Percentiles rank a stretch among this genome's conserved stretches.
phyloP scores from a whole-genome alignment of 768 basidiomycete species.

The Suillus plorans region DNA sequence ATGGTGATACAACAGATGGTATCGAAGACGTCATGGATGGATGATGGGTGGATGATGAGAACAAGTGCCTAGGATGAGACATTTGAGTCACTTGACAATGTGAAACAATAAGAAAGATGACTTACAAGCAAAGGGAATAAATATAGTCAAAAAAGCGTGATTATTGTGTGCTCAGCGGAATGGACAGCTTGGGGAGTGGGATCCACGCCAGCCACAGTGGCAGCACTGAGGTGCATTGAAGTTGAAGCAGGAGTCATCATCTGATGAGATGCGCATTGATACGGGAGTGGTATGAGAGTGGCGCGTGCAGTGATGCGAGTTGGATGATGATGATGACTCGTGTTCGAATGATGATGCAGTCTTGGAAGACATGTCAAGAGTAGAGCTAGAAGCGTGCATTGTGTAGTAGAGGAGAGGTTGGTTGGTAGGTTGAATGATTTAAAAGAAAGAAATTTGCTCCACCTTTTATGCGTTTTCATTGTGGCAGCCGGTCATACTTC shows the following conservation, averaged over 20 bases:
- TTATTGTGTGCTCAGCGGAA: conserved; percentile 47
- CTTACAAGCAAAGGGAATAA: conserved; percentile 27
- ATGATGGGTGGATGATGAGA: conserved; percentile 15
- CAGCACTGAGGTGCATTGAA: conserved; percentile 74
- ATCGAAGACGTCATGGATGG: conserved; percentile 33
- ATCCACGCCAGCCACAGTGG: conserved; percentile 72
- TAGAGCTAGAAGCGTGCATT: conserved; percentile 20
- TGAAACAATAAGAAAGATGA: conserved; percentile 14
- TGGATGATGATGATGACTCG: conserved; percentile 3
- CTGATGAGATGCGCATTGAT: conserved; percentile 20
- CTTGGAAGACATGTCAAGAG: conserved; percentile 11
- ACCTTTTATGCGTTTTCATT: conserved; percentile 29
- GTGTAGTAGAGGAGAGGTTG: neutral
- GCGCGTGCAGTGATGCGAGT: conserved; percentile 9
- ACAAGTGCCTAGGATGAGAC: conserved; percentile 17
- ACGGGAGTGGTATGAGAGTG: conserved; percentile 22
- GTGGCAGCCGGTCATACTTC: conserved; percentile 31
- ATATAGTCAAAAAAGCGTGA: conserved; percentile 20
- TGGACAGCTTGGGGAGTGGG: conserved; percentile 59
- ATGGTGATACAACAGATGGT: conserved; percentile 36
- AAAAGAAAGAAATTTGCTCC: neutral
- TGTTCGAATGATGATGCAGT: conserved; percentile 10
- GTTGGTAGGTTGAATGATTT: conserved; percentile 2
- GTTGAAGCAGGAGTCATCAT: conserved; percentile 37
- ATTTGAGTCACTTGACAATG: neutral